Conservation (phyloP, 148 eudicot genomes). For the Chenopodium album region DNA sequence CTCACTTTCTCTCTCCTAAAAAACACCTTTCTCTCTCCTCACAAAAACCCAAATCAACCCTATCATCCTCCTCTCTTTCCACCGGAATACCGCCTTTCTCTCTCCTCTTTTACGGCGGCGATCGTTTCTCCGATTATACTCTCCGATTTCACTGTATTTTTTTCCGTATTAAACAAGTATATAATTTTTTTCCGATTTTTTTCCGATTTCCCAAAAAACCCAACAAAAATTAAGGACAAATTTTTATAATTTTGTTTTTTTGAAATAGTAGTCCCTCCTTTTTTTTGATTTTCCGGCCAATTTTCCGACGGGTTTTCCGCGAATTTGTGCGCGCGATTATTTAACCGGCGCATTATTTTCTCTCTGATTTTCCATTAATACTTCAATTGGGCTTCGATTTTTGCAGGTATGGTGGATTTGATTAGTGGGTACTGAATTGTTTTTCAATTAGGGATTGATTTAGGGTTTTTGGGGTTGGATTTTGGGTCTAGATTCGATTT, state of each 20-base stretch:
- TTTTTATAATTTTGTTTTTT: not conserved
- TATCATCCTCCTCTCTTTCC: slow-evolving; percentile 25
- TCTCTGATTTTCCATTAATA: not conserved
- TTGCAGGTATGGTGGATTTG: slow-evolving; percentile 10
- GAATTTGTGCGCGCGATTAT: slow-evolving; percentile 21
- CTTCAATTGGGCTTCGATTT: slow-evolving; percentile 7
- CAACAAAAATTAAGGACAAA: not conserved
- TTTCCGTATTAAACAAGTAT: not conserved
- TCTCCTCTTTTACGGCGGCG: slow-evolving; percentile 17
- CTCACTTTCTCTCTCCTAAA: slow-evolving; percentile 14
- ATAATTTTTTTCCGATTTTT: slow-evolving; percentile 2
- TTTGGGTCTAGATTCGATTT: slow-evolving; percentile 20
- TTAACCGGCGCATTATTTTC: slow-evolving; percentile 12
- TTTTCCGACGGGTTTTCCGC: slow-evolving; percentile 26
- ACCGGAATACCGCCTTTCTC: slow-evolving; percentile 23
- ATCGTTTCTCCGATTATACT: slow-evolving; percentile 19
- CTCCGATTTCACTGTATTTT: not conserved
- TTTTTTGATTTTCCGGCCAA: slow-evolving; percentile 7
- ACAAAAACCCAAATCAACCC: slow-evolving; percentile 44
- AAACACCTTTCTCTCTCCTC: slow-evolving; percentile 20
- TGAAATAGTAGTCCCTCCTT: slow-evolving; percentile 1
- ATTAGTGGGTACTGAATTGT: slow-evolving; percentile 10
- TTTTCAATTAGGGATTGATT: slow-evolving; percentile 23
- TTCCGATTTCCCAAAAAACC: not conserved
- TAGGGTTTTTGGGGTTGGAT: slow-evolving; percentile 39